These are phyloP conservation scores for Chrysosporium keratinophilum DNA, from an alignment of 2,329 filamentous ascomycete species.

Conservation along the genomic window DNA sequence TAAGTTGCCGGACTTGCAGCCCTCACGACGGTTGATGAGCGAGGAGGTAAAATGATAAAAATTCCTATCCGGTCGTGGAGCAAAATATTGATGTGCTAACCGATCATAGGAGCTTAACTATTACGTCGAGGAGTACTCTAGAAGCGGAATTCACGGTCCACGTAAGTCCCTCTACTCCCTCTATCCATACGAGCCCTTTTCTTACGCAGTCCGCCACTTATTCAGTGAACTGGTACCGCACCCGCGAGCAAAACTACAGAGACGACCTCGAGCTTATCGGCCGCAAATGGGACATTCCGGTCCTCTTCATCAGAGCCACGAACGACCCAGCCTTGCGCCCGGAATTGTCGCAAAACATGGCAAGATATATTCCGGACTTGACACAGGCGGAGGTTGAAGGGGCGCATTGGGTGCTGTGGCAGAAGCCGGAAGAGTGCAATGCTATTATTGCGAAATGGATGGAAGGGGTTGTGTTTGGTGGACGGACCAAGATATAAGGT, in stretches of 20 bases:
- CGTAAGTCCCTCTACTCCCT: constrained; percentile 27
- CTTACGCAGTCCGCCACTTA: not conserved
- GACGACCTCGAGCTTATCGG: constrained; percentile 50
- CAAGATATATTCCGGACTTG: constrained; percentile 53
- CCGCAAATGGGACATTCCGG: constrained; percentile 48
- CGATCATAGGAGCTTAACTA: constrained; percentile 54
- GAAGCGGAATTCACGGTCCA: constrained; percentile 64
- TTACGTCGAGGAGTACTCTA: constrained; percentile 63
- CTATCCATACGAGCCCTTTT: not conserved
- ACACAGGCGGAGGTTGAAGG: constrained; percentile 56
- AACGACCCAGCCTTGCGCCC: constrained; percentile 64
- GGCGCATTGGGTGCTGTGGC: constrained; percentile 73
- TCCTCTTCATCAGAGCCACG: constrained; percentile 63
- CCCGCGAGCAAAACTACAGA: constrained; percentile 58
- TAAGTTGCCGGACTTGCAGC: constrained; percentile 48
- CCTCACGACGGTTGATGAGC: constrained; percentile 47
- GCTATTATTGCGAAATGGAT: constrained; percentile 57
- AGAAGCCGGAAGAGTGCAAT: constrained; percentile 63
- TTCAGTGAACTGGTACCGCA: constrained; percentile 86
- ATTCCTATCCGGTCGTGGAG: too few species aligned
- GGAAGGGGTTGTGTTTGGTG: constrained; percentile 43
- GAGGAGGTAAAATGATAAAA: constrained; percentile 43
- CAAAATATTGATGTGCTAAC: too few species aligned
- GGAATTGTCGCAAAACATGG: constrained; percentile 62
- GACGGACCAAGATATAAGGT: constrained; percentile 30